phyloP scores from a whole-genome alignment of 305 asterid species.

The Rubia tinctorum region DNA sequence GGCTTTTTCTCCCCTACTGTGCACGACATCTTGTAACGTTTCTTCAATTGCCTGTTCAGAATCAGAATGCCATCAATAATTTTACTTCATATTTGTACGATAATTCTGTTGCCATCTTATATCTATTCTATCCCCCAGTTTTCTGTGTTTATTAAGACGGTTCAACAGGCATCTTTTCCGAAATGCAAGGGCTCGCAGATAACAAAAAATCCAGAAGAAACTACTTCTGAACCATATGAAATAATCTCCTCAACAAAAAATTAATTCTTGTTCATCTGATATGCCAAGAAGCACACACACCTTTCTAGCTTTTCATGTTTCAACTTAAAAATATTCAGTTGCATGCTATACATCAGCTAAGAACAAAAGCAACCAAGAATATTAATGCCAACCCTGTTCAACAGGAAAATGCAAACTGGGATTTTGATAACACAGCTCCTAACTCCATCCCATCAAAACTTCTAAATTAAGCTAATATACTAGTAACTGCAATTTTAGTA shows the following conservation, averaged over 20 bases:
- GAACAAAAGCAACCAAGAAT: slow-evolving; percentile 5
- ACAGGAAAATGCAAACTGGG: slow-evolving; percentile 10
- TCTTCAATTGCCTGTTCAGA: slow-evolving; percentile 19
- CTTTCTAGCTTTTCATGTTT: background rate
- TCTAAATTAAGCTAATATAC: slow-evolving; percentile 3
- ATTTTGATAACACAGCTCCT: slow-evolving; percentile 29
- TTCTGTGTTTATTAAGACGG: slow-evolving; percentile 12
- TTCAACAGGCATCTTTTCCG: slow-evolving; percentile 20
- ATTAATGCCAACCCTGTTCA: background rate
- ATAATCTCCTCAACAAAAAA: background rate
- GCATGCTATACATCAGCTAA: background rate
- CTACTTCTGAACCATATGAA: background rate
- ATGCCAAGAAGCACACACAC: slow-evolving; percentile 2
- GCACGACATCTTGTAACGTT: slow-evolving; percentile 13
- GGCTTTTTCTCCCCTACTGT: slow-evolving; percentile 19
- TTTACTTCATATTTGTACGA: slow-evolving; percentile 17
- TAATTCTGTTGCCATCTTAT: slow-evolving; percentile 15
- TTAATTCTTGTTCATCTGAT: background rate
- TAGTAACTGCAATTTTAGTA: slow-evolving; percentile 2
- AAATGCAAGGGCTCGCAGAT: slow-evolving; percentile 18
- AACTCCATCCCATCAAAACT: background rate
- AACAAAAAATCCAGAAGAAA: background rate
- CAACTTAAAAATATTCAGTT: background rate
- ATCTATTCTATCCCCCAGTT: slow-evolving; percentile 24
- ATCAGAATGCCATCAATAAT: slow-evolving; percentile 19